Evolutionary conservation across 441 rosid genomes (phyloP), one percentile per base, ranked within the genome.

Genomic region (Rhodomyrtus psidioides): DNA sequence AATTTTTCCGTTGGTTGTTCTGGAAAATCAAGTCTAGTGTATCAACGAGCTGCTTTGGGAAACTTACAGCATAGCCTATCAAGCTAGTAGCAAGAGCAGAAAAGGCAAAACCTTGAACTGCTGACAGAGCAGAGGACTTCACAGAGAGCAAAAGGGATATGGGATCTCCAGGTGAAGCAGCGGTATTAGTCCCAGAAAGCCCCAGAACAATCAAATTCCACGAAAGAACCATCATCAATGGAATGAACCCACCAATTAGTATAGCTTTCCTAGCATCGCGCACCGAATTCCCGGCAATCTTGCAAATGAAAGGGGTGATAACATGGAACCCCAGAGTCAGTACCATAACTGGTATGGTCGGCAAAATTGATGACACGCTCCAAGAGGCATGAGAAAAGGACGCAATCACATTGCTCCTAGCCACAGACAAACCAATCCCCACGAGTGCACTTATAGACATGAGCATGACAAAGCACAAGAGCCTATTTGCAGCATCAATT

Each of bases 141-240:
- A 97, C 94, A 53, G 96, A 97, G 57, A 95, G 95, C 89, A 97
- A 88, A 65, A 97, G 93, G 51, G 96, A 88, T 82, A 97, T 95
- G 21, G 99, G 97, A 85, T 97, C 95, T 82, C 87, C 85, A 53
- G 91, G 79, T 83, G 91, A 82, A 83, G 89, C 86, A 81, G 90
- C 86, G 12, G 88, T 83, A 58, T 85, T 91, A 83, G 88, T 87
- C 83, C 95, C 94, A 57, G 97, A 93, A 59, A 95, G 95, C 89
- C 98, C 98, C 92, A 95, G 88, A 89, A 95, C 97, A 84, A 97
- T 95, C 92, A 95, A 91, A 89, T 95, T 95, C 98, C 99, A 96
- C 23, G 96, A 95, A 24, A 94, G 83, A 83, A 93, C 99, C 99
- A 96, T 96, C 54, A 90, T 83, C 87, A 96, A 89, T 13, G 99